These are phyloP conservation scores for Ogataea populi-albae DNA, from an alignment of 805 yeast genomes.

Conservation along the genomic window DNA sequence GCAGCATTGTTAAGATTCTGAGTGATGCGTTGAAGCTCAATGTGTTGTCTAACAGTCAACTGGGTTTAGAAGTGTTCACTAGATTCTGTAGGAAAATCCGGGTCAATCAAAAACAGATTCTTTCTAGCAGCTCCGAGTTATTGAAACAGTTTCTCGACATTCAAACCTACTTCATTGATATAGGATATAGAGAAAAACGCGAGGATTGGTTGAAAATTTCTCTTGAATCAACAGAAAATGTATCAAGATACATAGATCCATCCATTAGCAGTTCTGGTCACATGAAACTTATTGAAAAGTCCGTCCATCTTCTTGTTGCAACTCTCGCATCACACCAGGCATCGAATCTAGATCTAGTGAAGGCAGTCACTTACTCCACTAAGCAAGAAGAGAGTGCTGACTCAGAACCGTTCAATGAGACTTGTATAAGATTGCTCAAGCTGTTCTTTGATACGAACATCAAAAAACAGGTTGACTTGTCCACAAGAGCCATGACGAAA, in stretches of 20 bases:
- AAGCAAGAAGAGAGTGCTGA: conserved; percentile 1
- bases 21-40: conserved; percentile 46
- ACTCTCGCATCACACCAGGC: conserved; percentile 5
- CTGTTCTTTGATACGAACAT: conserved; percentile 63
- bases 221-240: conserved; percentile 37
- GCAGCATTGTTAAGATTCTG: conserved; percentile 61
- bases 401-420: conserved; percentile 8
- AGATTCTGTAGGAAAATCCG: conserved; percentile 26
- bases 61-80: conserved; percentile 35
- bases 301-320: conserved; percentile 35
- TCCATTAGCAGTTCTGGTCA: conserved; percentile 15
- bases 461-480: conserved; percentile 54
- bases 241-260: conserved; percentile 32
- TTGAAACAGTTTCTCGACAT: conserved; percentile 38
- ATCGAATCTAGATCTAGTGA: conserved; percentile 19
- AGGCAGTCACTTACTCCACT: conserved; percentile 9
- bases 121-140: conserved; percentile 46
- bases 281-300: conserved; percentile 24
- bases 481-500: conserved; percentile 52
- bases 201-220: conserved; percentile 46
- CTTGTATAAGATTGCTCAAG: conserved; percentile 43
- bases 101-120: conserved; percentile 28
- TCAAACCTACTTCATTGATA: conserved; percentile 20
- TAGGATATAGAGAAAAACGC: conserved; percentile 17
- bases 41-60: conserved; percentile 61